Percentiles rank a stretch among this genome's conserved stretches.
phyloP scores from a whole-genome alignment of 768 basidiomycete genomes.

The Leucocoprinus sp. region DNA sequence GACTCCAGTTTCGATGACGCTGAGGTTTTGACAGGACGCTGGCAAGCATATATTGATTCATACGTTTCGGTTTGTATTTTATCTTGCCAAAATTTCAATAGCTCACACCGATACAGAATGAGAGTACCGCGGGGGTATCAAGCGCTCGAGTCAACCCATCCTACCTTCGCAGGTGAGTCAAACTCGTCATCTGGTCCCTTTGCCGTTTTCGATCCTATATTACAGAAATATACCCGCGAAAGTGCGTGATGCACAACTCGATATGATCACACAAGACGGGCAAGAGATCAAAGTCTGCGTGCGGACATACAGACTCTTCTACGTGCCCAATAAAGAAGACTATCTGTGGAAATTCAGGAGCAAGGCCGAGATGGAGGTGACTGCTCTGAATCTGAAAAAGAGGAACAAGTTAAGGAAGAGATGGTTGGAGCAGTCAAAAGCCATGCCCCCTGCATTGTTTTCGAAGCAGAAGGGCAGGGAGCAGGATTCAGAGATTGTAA shows the following conservation, averaged over 20 bases:
- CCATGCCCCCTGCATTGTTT: neutral
- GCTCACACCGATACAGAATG: conserved; percentile 32
- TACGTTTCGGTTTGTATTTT: conserved; percentile 50
- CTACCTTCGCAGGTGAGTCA: conserved; percentile 56
- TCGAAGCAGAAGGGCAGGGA: neutral
- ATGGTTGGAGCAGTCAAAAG: conserved; percentile 26
- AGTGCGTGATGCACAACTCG: conserved; percentile 29
- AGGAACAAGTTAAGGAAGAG: conserved; percentile 26
- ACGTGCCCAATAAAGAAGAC: conserved; percentile 62
- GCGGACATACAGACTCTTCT: conserved; percentile 75
- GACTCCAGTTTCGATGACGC: conserved; percentile 69
- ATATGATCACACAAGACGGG: conserved; percentile 44
- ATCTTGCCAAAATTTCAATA: neutral
- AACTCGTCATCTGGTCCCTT: neutral
- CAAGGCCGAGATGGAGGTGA: conserved; percentile 31
- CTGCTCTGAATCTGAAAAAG: conserved; percentile 21
- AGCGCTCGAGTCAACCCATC: conserved; percentile 41
- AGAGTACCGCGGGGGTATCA: conserved; percentile 47
- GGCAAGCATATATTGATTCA: conserved; percentile 74
- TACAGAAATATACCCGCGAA: conserved; percentile 33
- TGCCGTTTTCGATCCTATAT: neutral
- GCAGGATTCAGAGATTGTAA: neutral
- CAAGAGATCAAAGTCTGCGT: conserved; percentile 84
- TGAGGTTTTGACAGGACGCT: conserved; percentile 66
- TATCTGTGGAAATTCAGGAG: conserved; percentile 41